Evolutionary conservation across 768 basidiomycete species (phyloP), one percentile per base, ranked within the genome.

Genomic region (Phlebiopsis gigantea): DNA sequence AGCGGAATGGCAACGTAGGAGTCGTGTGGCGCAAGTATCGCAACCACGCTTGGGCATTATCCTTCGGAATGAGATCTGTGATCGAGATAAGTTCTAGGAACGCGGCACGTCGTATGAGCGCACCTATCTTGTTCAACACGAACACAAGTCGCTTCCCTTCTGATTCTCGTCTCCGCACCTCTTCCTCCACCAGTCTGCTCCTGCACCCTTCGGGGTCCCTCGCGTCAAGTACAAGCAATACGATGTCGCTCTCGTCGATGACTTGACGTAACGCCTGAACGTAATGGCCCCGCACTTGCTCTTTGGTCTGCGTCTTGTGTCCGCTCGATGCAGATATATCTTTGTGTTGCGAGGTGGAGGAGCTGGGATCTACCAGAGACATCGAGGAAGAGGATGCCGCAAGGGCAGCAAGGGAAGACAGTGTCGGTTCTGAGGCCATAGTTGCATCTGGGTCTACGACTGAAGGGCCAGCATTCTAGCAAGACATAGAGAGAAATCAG

Each of bases 71-170:
- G 19, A 99, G 82, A 70, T 98, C 95, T 97, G 41, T 48, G 9
- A 30, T 41, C 10, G 25, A 43, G 31, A 12, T 10, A 12, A 8
- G 12, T 19, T 24, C 29, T 26, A n/a, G 2, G 49, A 22, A 8
- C 17, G 34, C 54, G 30, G 31, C 28, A 44, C 25, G 29, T 55
- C 47, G 21, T 14, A 12, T 12, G 15, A 24, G 72, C 85, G 56
- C 59, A 93, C 96, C 96, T 57, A 97, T 89, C 75, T 99, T 98
- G 71, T 98, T 98, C n/a, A 99, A 69, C 2, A 98, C 92, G 53
- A 93, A 92, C 1, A 99, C 85, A 28, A 98, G 74, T 67, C 85
- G 90, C 77, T 99, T 99, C 7, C 94, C 90, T 60, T 96, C 90
- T 22, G 75, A 76, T 67, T 95, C 93, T 31, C 90, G 78, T 60